Conservation (phyloP, 2,329 filamentous ascomycete species). For the Penicillium sp. region DNA sequence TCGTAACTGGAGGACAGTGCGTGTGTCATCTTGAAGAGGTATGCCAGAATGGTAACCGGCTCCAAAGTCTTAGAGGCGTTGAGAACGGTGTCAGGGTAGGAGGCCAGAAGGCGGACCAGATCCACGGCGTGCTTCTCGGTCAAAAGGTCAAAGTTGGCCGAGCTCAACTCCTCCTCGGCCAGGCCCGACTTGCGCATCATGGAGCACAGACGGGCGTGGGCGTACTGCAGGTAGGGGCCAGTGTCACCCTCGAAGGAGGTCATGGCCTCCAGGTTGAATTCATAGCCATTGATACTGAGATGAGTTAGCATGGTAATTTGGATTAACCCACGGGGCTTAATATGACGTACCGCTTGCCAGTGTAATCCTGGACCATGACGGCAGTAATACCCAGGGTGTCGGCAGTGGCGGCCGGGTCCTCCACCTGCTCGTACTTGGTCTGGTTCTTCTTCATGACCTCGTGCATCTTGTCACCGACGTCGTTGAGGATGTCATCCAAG, state of each 20-base stretch:
- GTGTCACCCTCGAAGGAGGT: slow-evolving; percentile 63
- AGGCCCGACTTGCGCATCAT: slow-evolving; percentile 54
- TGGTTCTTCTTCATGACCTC: slow-evolving; percentile 91
- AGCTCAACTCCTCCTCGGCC: slow-evolving; percentile 45
- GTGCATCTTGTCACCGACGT: slow-evolving; percentile 93
- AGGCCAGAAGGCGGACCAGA: slow-evolving; percentile 56
- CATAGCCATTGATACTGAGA: slow-evolving; percentile 56
- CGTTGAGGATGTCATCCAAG: slow-evolving; percentile 65
- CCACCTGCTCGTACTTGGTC: slow-evolving; percentile 84
- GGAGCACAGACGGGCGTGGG: slow-evolving; percentile 55
- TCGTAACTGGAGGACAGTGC: slow-evolving; percentile 58
- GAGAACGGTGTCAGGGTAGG: slow-evolving; percentile 61
- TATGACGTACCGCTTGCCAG: slow-evolving; percentile 69
- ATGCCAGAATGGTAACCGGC: slow-evolving; percentile 60
- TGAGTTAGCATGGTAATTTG: slow-evolving; percentile 45
- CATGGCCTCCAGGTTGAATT: slow-evolving; percentile 62
- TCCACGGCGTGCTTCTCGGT: slow-evolving; percentile 58
- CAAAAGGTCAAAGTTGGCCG: slow-evolving; percentile 56
- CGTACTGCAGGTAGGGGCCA: slow-evolving; percentile 61
- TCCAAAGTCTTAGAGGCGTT: slow-evolving; percentile 63
- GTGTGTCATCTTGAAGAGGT: slow-evolving; percentile 63
- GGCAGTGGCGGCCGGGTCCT: slow-evolving; percentile 72
- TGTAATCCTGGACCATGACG: slow-evolving; percentile 98
- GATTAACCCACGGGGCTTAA: slow-evolving; percentile 16
- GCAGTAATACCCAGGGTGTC: slow-evolving; percentile 88